Conservation (phyloP, 2,329 filamentous ascomycete species). For the Hypoxylon sp. region DNA sequence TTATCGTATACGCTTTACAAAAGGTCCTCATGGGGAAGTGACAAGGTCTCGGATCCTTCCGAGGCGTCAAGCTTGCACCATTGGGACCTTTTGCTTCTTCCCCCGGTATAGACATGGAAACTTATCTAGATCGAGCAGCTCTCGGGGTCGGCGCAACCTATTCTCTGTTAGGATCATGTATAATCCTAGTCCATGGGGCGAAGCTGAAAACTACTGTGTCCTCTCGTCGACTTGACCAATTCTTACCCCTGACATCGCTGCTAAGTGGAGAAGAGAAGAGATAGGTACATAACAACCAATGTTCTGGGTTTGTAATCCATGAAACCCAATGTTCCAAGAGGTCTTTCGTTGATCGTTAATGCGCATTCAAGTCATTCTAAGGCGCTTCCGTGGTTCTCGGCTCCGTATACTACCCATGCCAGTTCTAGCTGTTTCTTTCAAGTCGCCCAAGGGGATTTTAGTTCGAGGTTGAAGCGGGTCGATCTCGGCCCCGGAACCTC, state of each 20-base stretch:
- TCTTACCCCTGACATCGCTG: too few species aligned
- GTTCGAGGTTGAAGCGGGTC: neutral
- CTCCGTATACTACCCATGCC: neutral
- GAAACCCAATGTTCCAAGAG: neutral
- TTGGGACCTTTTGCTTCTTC: too few species aligned
- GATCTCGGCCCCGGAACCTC: neutral
- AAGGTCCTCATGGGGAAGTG: too few species aligned
- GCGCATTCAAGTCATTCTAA: neutral
- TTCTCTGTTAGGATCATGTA: neutral
- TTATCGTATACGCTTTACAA: too few species aligned
- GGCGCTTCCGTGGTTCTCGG: neutral
- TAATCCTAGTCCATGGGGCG: neutral
- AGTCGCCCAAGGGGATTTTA: too few species aligned
- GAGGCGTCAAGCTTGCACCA: too few species aligned
- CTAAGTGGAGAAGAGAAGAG: slow-evolving; percentile 6
- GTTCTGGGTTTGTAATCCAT: neutral
- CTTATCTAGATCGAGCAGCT: too few species aligned
- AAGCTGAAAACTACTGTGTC: neutral
- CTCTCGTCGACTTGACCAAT: too few species aligned
- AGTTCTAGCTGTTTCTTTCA: too few species aligned
- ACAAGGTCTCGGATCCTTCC: too few species aligned
- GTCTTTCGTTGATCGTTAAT: neutral
- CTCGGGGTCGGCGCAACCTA: neutral
- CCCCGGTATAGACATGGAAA: too few species aligned
- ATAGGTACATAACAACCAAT: slow-evolving; percentile 4